Evolutionary conservation across 2,329 filamentous ascomycete species (phyloP).

Genomic region (Colletotrichum endophyticum): DNA sequence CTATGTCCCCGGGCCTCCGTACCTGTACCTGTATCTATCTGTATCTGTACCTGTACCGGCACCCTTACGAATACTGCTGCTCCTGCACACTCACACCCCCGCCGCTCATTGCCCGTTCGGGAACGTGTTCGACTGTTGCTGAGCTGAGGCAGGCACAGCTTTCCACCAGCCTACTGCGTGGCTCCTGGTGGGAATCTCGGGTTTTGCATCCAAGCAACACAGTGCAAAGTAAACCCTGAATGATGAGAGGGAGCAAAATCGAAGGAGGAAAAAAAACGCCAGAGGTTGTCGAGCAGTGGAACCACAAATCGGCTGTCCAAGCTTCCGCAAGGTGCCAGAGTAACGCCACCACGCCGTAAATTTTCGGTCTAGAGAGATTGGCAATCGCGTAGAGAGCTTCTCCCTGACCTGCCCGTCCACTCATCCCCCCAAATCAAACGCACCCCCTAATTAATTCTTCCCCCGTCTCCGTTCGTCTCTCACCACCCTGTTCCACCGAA

Average conservation of each 20-base stretch:
- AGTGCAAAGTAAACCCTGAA: slow-evolving; percentile 9
- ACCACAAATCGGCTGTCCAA: slow-evolving; percentile 22
- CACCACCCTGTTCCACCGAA: slow-evolving; percentile 9
- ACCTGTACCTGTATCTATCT: not conserved
- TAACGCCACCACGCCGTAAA: slow-evolving; percentile 21
- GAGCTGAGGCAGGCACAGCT: not conserved
- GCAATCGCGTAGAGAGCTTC: slow-evolving; percentile 13
- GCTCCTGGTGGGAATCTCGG: slow-evolving; percentile 1
- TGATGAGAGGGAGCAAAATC: not conserved
- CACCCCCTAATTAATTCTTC: slow-evolving; percentile 17
- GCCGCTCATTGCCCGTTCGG: slow-evolving; percentile 1
- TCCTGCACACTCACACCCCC: not conserved
- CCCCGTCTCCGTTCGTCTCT: slow-evolving; percentile 4
- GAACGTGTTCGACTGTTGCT: slow-evolving; percentile 9
- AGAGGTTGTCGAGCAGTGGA: slow-evolving; percentile 8
- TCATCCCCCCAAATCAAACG: slow-evolving; percentile 2
- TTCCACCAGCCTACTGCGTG: not conserved
- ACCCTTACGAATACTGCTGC: not conserved
- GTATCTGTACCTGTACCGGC: not conserved
- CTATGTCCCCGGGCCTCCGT: not conserved
- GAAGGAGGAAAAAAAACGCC: not conserved
- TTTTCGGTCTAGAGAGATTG: slow-evolving; percentile 14
- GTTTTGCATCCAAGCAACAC: not conserved
- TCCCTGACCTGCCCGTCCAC: not conserved
- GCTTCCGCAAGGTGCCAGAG: slow-evolving; percentile 22